Conservation (phyloP, 1,139 yeast genomes). For the Candida pseudoviswanathii region DNA sequence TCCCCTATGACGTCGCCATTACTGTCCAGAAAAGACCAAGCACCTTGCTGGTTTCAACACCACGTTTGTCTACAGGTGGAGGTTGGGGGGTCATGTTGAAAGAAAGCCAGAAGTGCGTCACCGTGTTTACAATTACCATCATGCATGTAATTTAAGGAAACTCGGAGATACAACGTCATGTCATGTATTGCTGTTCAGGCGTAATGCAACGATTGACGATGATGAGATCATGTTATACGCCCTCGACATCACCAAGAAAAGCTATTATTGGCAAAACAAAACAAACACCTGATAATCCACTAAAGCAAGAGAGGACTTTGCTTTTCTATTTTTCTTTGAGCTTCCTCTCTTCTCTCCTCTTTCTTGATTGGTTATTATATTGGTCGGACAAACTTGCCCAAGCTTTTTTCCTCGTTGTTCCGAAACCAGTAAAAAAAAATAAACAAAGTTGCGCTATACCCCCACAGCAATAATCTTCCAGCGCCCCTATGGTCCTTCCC, state of each 20-base stretch:
- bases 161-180: neutral
- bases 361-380: neutral
- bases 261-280: neutral
- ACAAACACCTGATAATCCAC: neutral
- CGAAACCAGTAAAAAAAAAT: neutral
- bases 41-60: neutral
- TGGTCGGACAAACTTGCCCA: neutral
- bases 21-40: no score
- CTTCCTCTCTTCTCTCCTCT: neutral
- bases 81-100: no score
- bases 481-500: neutral
- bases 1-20: neutral
- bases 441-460: neutral
- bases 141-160: slow-evolving; percentile 3
- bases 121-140: neutral
- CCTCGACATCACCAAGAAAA: neutral
- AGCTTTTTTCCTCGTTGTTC: neutral
- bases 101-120: neutral
- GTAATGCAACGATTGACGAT: neutral
- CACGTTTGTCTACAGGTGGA: neutral
- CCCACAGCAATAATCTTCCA: neutral
- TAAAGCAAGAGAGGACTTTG: neutral
- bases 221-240: neutral
- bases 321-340: no score
- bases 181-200: neutral